phyloP scores from a whole-genome alignment of 495 filamentous ascomycete genomes.

The Gamarada debralockiae region DNA sequence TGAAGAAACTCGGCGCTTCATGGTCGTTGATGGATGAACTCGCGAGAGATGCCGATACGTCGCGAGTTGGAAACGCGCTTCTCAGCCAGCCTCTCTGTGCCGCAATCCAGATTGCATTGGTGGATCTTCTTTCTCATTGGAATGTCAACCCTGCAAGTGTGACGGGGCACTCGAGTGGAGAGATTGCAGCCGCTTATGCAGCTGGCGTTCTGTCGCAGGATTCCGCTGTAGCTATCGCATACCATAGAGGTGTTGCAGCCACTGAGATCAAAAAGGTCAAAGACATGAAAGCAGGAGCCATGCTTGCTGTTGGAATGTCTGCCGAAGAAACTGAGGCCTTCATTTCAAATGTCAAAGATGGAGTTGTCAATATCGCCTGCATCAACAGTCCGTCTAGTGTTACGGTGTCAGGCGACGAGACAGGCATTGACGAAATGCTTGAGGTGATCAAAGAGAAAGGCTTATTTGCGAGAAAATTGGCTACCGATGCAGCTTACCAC shows the following conservation, averaged over 20 bases:
- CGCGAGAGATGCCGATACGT: slow-evolving; percentile 24
- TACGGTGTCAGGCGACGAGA: slow-evolving; percentile 45
- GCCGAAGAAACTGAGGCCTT: slow-evolving; percentile 29
- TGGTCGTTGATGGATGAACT: slow-evolving; percentile 27
- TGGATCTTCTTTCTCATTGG: slow-evolving; percentile 49
- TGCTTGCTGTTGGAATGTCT: slow-evolving; percentile 37
- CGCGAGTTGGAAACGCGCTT: slow-evolving; percentile 36
- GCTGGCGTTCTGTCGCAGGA: slow-evolving; percentile 46
- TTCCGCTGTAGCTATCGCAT: slow-evolving; percentile 47
- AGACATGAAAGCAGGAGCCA: slow-evolving; percentile 27
- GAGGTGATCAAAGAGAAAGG: slow-evolving; percentile 34
- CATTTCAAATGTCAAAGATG: slow-evolving; percentile 26
- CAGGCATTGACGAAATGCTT: slow-evolving; percentile 42
- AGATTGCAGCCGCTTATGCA: slow-evolving; percentile 55
- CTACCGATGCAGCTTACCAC: slow-evolving; percentile 58
- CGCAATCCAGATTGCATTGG: slow-evolving; percentile 49
- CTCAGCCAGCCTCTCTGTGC: slow-evolving; percentile 47
- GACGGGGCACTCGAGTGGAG: slow-evolving; percentile 61
- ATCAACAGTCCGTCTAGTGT: slow-evolving; percentile 48
- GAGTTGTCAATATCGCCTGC: slow-evolving; percentile 39
- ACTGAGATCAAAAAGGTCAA: not conserved
- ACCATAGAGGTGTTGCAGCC: slow-evolving; percentile 33
- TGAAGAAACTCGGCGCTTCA: slow-evolving; percentile 1
- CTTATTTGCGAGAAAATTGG: slow-evolving; percentile 44
- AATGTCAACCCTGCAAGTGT: slow-evolving; percentile 49